A percentile compares a stretch with the other conserved stretches of the same genome.
Conservation (phyloP, 2,329 filamentous ascomycete species). For the Neofusicoccum parvum region DNA sequence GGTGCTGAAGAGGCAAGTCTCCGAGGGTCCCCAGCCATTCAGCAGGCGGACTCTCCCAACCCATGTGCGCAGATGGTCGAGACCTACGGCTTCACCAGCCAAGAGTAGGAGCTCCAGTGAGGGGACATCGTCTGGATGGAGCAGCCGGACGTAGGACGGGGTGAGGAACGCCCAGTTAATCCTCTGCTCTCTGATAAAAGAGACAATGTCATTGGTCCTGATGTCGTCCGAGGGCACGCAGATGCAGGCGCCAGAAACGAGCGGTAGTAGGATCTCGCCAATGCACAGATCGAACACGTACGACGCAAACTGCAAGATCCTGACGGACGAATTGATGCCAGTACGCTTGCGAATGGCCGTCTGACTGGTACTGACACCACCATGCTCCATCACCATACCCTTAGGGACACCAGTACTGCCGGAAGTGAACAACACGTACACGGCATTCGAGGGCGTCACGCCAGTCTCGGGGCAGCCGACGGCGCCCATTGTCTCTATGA, state of each 20-base stretch:
- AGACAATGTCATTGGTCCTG: slow-evolving; percentile 53
- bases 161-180: slow-evolving; percentile 60
- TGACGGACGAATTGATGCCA: slow-evolving; percentile 27
- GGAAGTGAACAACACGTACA: slow-evolving; percentile 30
- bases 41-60: not conserved
- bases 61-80: not conserved
- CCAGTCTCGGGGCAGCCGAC: slow-evolving; percentile 2
- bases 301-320: slow-evolving; percentile 55
- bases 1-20: not conserved
- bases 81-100: slow-evolving; percentile 46
- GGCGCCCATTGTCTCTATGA: too few species aligned
- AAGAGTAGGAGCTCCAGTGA: slow-evolving; percentile 47
- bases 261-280: slow-evolving; percentile 56
- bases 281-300: slow-evolving; percentile 60
- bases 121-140: slow-evolving; percentile 49
- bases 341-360: slow-evolving; percentile 11
- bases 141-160: slow-evolving; percentile 57
- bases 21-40: not conserved
- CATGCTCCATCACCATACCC: slow-evolving; percentile 37
- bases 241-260: slow-evolving; percentile 60
- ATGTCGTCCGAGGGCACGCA: slow-evolving; percentile 59
- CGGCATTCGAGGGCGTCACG: slow-evolving; percentile 11
- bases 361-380: slow-evolving; percentile 17
- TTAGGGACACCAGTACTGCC: slow-evolving; percentile 37
- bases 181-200: slow-evolving; percentile 53